Conservation (phyloP, 306 rosid genomes). For the Quercus alba region DNA sequence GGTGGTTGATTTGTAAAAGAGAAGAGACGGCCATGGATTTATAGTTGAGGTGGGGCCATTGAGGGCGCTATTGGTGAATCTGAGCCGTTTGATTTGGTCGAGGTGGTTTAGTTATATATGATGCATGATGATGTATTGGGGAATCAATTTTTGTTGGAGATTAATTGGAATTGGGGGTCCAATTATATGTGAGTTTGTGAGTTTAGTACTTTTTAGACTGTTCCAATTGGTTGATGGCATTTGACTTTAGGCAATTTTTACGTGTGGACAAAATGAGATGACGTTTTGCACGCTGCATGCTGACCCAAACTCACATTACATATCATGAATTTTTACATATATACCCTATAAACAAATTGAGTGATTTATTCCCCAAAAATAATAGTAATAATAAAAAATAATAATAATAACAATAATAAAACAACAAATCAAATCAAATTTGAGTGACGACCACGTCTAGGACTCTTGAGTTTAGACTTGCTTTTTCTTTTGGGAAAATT, state of each 20-base stretch:
- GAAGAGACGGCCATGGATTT: slow-evolving; percentile 4
- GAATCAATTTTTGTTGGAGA: background rate
- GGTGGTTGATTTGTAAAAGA: background rate
- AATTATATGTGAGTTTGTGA: background rate
- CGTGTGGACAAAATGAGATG: slow-evolving; percentile 24
- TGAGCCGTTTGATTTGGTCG: slow-evolving; percentile 16
- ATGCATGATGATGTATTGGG: background rate
- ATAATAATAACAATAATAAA: too few relatives aligned
- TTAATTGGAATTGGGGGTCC: slow-evolving; percentile 22
- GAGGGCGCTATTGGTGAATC: slow-evolving; percentile 11
- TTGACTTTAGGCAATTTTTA: slow-evolving; percentile 16
- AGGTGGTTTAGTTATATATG: background rate
- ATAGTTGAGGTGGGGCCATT: slow-evolving; percentile 28
- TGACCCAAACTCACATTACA: slow-evolving; percentile 3
- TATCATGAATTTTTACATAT: background rate
- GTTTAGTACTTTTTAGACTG: background rate
- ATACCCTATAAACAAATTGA: background rate
- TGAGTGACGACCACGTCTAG: too few relatives aligned
- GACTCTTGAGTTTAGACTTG: too few relatives aligned
- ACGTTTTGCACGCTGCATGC: slow-evolving; percentile 38
- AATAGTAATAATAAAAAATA: too few relatives aligned
- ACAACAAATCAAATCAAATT: too few relatives aligned
- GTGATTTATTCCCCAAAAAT: too few relatives aligned
- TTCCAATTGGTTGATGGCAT: slow-evolving; percentile 17
- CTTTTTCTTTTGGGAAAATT: too few relatives aligned